phyloP scores from a whole-genome alignment of 83 land plant genomes.

The Picea engelmannii region DNA sequence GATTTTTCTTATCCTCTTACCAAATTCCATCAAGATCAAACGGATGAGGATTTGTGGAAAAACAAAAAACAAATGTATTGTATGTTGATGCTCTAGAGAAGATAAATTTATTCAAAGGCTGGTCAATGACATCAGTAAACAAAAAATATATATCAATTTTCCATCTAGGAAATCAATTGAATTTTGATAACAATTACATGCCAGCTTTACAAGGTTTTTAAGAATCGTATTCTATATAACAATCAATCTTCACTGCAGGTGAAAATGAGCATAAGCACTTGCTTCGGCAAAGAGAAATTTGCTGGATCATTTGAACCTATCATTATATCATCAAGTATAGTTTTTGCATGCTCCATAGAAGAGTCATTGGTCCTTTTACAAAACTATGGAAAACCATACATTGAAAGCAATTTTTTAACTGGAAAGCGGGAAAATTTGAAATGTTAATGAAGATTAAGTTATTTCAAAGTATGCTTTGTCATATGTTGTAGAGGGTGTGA shows the following conservation, averaged over 20 bases:
- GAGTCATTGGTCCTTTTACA: background rate
- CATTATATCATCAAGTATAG: constrained; percentile 93
- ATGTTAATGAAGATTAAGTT: background rate
- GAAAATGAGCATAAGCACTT: constrained; percentile 46
- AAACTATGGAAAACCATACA: background rate
- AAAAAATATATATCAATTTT: background rate
- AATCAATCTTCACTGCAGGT: background rate
- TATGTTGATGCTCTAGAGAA: constrained; percentile 69
- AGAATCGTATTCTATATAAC: background rate
- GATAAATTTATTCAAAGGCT: constrained; percentile 93
- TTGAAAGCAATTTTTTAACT: background rate
- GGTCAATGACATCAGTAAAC: constrained; percentile 11
- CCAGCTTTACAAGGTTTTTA: background rate
- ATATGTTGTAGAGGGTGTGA: no score
- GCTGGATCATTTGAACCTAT: constrained; percentile 71
- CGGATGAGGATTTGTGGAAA: no score
- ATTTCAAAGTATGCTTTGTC: background rate
- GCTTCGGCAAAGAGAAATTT: constrained; percentile 94
- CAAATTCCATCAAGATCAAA: constrained; percentile 3
- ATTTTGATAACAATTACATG: background rate
- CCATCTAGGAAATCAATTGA: background rate
- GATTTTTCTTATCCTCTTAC: no score
- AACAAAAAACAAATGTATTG: no score
- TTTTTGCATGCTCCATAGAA: constrained; percentile 78
- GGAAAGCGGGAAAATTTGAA: background rate